Conservation (phyloP, 1,284 basidiomycete species). For the Melampsora allii-populina region DNA sequence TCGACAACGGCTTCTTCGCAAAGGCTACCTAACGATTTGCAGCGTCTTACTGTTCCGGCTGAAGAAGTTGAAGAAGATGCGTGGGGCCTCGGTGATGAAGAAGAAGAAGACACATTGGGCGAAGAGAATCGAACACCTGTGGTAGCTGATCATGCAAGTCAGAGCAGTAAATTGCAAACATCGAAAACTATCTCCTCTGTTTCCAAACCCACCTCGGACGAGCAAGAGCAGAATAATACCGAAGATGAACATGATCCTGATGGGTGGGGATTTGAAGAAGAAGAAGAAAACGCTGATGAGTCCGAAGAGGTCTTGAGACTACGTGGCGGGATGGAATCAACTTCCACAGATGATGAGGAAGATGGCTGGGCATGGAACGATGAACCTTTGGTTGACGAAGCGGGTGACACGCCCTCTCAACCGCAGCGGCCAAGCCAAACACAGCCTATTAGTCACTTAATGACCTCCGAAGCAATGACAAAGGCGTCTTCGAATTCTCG, state of each 20-base stretch:
- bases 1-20: background rate
- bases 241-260: slow-evolving; percentile 21
- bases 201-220: background rate
- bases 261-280: slow-evolving; percentile 29
- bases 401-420: background rate
- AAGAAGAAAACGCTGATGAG: slow-evolving; percentile 4
- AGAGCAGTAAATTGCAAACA: background rate
- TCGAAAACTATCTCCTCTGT: background rate
- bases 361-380: slow-evolving; percentile 42
- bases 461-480: background rate
- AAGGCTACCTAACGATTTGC: background rate
- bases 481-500: background rate
- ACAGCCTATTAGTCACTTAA: background rate
- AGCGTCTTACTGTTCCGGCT: background rate
- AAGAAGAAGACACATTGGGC: background rate
- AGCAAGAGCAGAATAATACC: background rate
- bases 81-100: slow-evolving; percentile 21
- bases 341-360: slow-evolving; percentile 26
- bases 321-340: slow-evolving; percentile 25
- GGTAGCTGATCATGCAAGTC: background rate
- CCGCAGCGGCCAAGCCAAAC: background rate
- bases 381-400: slow-evolving; percentile 18
- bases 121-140: background rate
- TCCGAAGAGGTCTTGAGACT: slow-evolving; percentile 15
- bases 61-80: slow-evolving; percentile 36